These are phyloP conservation scores for Filobasidium floriforme DNA, from an alignment of 768 basidiomycete genomes.

Conservation along the genomic window DNA sequence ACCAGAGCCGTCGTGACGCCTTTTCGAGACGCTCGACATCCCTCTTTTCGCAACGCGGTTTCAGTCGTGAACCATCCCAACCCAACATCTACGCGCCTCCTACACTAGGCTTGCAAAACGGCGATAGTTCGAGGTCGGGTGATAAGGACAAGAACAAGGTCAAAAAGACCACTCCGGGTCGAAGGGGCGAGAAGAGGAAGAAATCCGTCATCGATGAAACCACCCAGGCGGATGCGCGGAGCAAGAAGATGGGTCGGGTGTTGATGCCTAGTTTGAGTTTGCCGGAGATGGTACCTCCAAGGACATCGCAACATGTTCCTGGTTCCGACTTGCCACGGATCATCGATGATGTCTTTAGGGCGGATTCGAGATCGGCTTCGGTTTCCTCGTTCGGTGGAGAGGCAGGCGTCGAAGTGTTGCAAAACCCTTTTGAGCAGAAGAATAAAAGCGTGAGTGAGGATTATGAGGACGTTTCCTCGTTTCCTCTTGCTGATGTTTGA, in stretches of 20 bases:
- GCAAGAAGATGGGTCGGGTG: slow-evolving; percentile 29
- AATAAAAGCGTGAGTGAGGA: slow-evolving; percentile 14
- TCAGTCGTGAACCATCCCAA: slow-evolving; percentile 5
- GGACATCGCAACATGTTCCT: neutral
- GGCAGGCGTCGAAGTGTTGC: neutral
- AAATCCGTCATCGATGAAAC: slow-evolving; percentile 23
- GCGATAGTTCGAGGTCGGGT: neutral
- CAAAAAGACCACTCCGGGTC: slow-evolving; percentile 33
- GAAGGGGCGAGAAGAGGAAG: slow-evolving; percentile 40
- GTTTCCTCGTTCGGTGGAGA: neutral
- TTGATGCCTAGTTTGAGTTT: slow-evolving; percentile 10
- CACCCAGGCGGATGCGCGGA: slow-evolving; percentile 14
- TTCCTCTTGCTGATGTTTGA: too few species aligned
- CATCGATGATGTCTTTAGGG: too few species aligned
- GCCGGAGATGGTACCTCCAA: neutral
- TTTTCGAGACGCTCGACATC: neutral
- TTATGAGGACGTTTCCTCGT: too few species aligned
- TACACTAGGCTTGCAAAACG: neutral
- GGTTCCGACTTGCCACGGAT: neutral
- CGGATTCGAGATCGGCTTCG: neutral
- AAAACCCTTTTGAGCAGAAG: slow-evolving; percentile 1
- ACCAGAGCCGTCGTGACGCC: neutral
- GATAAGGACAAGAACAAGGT: neutral
- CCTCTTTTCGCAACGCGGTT: neutral
- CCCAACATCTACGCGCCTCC: slow-evolving; percentile 9